Evolutionary conservation across 2,329 filamentous ascomycete species (phyloP).

Genomic region (Verticillium isaacii): DNA sequence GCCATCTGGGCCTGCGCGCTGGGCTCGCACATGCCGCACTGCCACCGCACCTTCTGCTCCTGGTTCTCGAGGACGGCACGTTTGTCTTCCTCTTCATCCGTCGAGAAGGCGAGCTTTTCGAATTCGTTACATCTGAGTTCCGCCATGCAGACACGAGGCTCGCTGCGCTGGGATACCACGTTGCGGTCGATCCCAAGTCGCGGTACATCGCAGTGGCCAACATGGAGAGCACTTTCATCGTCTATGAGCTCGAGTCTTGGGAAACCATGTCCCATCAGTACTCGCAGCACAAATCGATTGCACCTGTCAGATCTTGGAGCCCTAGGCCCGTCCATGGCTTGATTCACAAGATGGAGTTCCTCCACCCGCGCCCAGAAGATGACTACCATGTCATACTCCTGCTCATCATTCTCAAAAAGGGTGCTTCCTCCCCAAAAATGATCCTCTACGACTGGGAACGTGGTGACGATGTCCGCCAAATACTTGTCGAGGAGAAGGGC

Average conservation of each 20-base stretch:
- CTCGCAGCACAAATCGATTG: slow-evolving; percentile 35
- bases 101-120: slow-evolving; percentile 35
- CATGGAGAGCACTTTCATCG: slow-evolving; percentile 62
- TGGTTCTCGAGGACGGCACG: slow-evolving; percentile 70
- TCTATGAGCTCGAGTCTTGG: slow-evolving; percentile 65
- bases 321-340: slow-evolving; percentile 56
- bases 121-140: slow-evolving; percentile 58
- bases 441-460: slow-evolving; percentile 58
- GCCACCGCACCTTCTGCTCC: slow-evolving; percentile 75
- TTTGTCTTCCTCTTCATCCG: slow-evolving; percentile 72
- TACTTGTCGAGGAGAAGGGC: slow-evolving; percentile 40
- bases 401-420: slow-evolving; percentile 49
- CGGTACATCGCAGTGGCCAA: slow-evolving; percentile 66
- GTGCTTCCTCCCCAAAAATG: slow-evolving; percentile 40
- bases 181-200: slow-evolving; percentile 75
- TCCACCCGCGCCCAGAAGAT: slow-evolving; percentile 65
- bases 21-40: slow-evolving; percentile 22
- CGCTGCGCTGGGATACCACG: slow-evolving; percentile 56
- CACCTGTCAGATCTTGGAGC: slow-evolving; percentile 49
- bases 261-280: slow-evolving; percentile 46
- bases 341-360: slow-evolving; percentile 84
- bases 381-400: slow-evolving; percentile 72
- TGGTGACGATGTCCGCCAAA: slow-evolving; percentile 39
- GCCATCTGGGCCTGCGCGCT: slow-evolving; percentile 12
- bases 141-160: slow-evolving; percentile 50